Evolutionary conservation across 352 stramenopile species (phyloP), one percentile per base, ranked within the genome.

Genomic region (Pythium folliculosum): DNA sequence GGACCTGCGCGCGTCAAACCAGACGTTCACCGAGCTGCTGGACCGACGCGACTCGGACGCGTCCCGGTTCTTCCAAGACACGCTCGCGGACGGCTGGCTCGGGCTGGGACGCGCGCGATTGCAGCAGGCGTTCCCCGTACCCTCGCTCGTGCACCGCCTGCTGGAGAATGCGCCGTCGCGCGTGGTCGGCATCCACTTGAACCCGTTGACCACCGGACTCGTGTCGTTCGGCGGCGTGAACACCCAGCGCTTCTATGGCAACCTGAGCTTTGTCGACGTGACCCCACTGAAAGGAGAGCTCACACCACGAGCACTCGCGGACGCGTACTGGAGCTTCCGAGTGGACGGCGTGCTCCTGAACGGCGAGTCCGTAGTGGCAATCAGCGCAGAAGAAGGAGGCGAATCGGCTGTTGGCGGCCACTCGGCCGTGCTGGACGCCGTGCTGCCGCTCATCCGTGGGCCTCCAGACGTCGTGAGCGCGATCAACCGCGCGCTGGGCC

Each of bases 161-260:
- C 44, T 68, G 23, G 17, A 38, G 14, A 22, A 45, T 12, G 6
- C 17, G 57, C 12, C 13, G 57, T 48, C 40, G 44, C 7, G 53
- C n/a, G 52, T 63, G n/a, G 23, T 69, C 2, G 62, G 62, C 6
- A 63, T 69, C 62, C 53, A 69, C 35, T 38, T 69, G 16, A 69
- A 63, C 45, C 62, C 62, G 19, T 44, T 51, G 21, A 25, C 44
- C 23, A 69, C 62, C 0, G 62, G 62, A 3, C 53, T 69, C 27
- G 54, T 69, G 4, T 32, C 62, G 8, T 57, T 69, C 22, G 62
- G 62, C 32, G 62, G 52, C 21, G 53, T 63, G 21, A 63, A 69
- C 17, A 16, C 19, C 1, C 27, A 62, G 19, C 52, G 27, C 6
- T 69, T 63, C 19, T 19, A 62, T 2, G 62, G 62, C 7, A 51